These are phyloP conservation scores for Agaricus sinodeliciosus DNA, from an alignment of 768 basidiomycete species.

Conservation along the genomic window DNA sequence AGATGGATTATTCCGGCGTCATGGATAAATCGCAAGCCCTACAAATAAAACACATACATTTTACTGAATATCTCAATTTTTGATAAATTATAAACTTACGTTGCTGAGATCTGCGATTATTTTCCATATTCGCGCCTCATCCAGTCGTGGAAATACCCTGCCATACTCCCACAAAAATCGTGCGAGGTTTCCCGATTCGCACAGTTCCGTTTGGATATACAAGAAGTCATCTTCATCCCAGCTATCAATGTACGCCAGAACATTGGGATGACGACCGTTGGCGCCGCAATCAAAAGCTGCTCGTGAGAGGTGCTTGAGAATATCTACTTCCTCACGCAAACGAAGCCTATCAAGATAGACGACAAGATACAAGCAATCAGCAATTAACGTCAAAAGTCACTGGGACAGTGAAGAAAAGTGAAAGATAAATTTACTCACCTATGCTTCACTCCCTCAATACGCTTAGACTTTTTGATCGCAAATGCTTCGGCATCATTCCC, in stretches of 20 bases:
- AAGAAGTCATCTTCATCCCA: constrained; percentile 91
- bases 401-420: constrained; percentile 11
- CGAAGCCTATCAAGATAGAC: constrained; percentile 49
- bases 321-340: constrained; percentile 90
- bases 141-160: constrained; percentile 71
- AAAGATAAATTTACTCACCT: constrained; percentile 47
- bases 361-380: constrained; percentile 9
- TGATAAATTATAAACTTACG: constrained; percentile 45
- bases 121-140: constrained; percentile 96
- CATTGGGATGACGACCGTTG: constrained; percentile 60
- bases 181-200: constrained; percentile 87
- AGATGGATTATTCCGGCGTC: constrained; percentile 85
- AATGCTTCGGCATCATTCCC: constrained; percentile 47
- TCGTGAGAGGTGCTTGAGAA: constrained; percentile 68
- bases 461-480: constrained; percentile 93
- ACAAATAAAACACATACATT: constrained; percentile 13
- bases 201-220: constrained; percentile 92
- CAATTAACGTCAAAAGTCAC: constrained; percentile 5
- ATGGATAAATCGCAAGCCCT: constrained; percentile 90
- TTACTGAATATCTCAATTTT: constrained; percentile 9
- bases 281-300: constrained; percentile 33
- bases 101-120: constrained; percentile 84
- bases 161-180: constrained; percentile 92
- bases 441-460: constrained; percentile 86
- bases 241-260: constrained; percentile 85